These are phyloP conservation scores for Eruca vesicaria DNA, from an alignment of 441 rosid species.

Conservation along the genomic window DNA sequence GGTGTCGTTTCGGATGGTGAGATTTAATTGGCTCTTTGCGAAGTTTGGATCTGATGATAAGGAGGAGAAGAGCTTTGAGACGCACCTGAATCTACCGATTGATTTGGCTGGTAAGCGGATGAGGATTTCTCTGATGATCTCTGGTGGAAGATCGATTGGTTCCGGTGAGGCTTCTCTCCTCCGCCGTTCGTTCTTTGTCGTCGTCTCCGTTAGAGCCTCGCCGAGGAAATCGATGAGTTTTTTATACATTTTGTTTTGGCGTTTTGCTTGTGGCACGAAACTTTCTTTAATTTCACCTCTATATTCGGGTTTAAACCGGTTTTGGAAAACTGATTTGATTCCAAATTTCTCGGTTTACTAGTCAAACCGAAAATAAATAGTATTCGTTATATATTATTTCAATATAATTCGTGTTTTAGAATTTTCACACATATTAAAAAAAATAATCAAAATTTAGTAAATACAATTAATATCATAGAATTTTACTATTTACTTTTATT, in stretches of 20 bases:
- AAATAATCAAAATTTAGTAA: too few species aligned
- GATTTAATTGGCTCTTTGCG: conserved; percentile 37
- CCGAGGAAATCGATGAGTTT: conserved; percentile 5
- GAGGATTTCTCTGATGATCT: conserved; percentile 43
- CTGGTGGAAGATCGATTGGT: conserved; percentile 36
- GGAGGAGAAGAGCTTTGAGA: conserved; percentile 40
- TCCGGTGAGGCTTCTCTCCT: conserved; percentile 21
- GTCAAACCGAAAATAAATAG: not conserved
- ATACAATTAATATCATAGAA: too few species aligned
- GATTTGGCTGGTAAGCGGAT: conserved; percentile 41
- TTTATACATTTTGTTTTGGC: not conserved
- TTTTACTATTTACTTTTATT: too few species aligned
- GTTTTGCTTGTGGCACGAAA: not conserved
- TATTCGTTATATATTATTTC: too few species aligned
- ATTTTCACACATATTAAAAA: too few species aligned
- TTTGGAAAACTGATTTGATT: not conserved
- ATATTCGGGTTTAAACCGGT: not conserved
- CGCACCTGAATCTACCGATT: conserved; percentile 46
- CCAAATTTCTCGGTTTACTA: not conserved
- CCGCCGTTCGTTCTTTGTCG: conserved; percentile 19
- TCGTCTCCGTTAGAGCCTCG: conserved; percentile 6
- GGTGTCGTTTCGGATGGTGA: conserved; percentile 23
- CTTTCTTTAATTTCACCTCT: not conserved
- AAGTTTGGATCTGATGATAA: conserved; percentile 33
- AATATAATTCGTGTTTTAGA: too few species aligned